A percentile compares a stretch with the other conserved stretches of the same genome.
Conservation (phyloP, 75 land plant species). For the Cunninghamia lanceolata region DNA sequence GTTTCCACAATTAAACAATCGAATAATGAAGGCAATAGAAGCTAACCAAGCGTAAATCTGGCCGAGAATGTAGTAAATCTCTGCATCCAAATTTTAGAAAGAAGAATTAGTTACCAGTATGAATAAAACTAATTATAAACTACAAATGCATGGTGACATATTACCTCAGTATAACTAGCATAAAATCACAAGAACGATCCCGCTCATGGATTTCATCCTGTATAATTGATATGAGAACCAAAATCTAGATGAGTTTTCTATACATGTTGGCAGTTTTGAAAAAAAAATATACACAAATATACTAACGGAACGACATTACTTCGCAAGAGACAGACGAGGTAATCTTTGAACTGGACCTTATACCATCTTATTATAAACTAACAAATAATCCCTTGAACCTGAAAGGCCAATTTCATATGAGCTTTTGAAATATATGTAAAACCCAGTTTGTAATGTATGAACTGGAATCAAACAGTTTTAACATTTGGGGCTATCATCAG, state of each 20-base stretch:
- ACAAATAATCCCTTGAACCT: not conserved
- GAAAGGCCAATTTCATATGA: not conserved
- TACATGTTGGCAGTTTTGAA: not conserved
- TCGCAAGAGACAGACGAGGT: not conserved
- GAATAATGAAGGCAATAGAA: slow-evolving; percentile 1
- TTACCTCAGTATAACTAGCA: slow-evolving; percentile 92
- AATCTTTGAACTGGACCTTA: not conserved
- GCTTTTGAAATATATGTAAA: not conserved
- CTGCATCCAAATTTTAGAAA: slow-evolving; percentile 42
- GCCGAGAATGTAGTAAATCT: slow-evolving; percentile 69
- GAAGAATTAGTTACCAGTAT: not conserved
- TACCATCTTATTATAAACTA: not conserved
- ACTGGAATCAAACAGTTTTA: not conserved
- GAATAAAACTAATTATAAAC: slow-evolving; percentile 7
- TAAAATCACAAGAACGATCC: slow-evolving; percentile 87
- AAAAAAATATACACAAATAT: not conserved
- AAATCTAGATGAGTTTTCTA: not conserved
- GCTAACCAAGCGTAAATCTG: slow-evolving; percentile 88
- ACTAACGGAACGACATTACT: not conserved
- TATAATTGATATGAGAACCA: not conserved
- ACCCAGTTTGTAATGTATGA: not conserved
- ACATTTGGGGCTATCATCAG: not conserved
- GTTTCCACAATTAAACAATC: slow-evolving; percentile 6
- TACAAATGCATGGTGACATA: slow-evolving; percentile 3
- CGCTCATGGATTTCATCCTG: slow-evolving; percentile 99